Evolutionary conservation across 148 eudicot genomes (phyloP), one percentile per base, ranked within the genome.

Genomic region (Vaccinium macrocarpon): DNA sequence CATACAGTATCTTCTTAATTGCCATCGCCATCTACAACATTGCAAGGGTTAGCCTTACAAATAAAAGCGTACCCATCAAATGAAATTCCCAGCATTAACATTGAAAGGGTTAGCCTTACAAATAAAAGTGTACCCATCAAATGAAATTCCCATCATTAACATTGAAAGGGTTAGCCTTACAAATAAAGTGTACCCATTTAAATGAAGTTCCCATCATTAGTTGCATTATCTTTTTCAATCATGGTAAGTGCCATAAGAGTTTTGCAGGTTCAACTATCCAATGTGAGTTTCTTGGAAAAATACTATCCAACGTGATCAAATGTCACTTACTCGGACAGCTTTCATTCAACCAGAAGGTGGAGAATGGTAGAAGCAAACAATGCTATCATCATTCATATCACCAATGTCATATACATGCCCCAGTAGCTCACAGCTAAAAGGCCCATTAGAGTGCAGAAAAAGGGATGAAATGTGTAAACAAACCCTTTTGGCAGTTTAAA

Each of bases 1-100:
- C 95, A 86, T 96, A 96, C 82, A 96, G 79, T 84, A 96, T 92
- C 94, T 89, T 94, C 89, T 91, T 94, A 16, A 93, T 78, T 21
- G 95, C 97, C 79, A 84, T 86, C 18, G 93, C 92, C 93, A 96
- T 87, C 99, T 94, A 92, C 21, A 52, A 48, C 66, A 66, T 66
- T 14, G n/a, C 75, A 66, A 14, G 23, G 12, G 51, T 16, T 42
- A 74, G 8, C 42, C 50, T 51, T 7, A 27, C 13, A 23, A 32
- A 82, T 29, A 82, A 70, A 19, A 32, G 12, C 10, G 11, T 53
- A 52, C 11, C 3, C 14, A 46, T 42, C 32, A 81, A 42, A 61
- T n/a, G n/a, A n/a, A n/a, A n/a, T n/a, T n/a, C n/a, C n/a, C n/a
- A n/a, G n/a, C n/a, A n/a, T n/a, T n/a, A 52, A 48, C 66, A 64